Base-by-base conservation (phyloP, 306 rosid genomes). In the Ormosia semicastrata region DNA sequence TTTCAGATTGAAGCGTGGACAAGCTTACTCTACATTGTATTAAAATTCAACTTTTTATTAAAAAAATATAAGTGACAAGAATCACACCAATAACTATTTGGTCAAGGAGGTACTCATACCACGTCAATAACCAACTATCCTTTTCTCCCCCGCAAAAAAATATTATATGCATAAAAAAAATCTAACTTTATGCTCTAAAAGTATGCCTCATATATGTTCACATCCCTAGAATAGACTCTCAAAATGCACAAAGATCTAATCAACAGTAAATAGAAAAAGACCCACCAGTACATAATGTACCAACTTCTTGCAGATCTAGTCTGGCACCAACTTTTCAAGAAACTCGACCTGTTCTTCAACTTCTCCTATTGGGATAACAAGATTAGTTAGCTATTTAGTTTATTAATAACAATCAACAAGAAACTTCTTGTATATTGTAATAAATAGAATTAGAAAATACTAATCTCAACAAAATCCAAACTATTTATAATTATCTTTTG, bases 401-500 rank as follows among this genome's bases (percentile, higher is more conserved):
- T 70, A 58, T 56, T 56, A 39, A 39, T 12, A 37, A 85, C 39
- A 85, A 11, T 62, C 47, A 77, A 66, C 62, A 67, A 77, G 60
- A 76, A 75, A 66, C 58, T 52, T 18, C 72, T 2, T 53, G 50
- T 11, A 40, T 43, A 49, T 29, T 18, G 65, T 43, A 47, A 83
- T 18, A 50, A 52, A 75, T 18, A 62, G 68, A 37, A 65, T 53
- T 11, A 69, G 43, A 69, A 84, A 86, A 11, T 86, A 93, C 97
- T 79, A 79, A 84, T 88, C 73, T 89, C 89, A 57, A 82, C 81
- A 66, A 88, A 70, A 73, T 93, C 87, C 54, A 88, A 73, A 73
- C 83, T 84, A 67, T 87, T 88, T 83, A 86, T 79, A 30, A 89
- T 79, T 53, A 91, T 91, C 88, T 91, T 91, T 65, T 91, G 87